phyloP scores from a whole-genome alignment of 129 eudicot species.

The Centella asiatica region DNA sequence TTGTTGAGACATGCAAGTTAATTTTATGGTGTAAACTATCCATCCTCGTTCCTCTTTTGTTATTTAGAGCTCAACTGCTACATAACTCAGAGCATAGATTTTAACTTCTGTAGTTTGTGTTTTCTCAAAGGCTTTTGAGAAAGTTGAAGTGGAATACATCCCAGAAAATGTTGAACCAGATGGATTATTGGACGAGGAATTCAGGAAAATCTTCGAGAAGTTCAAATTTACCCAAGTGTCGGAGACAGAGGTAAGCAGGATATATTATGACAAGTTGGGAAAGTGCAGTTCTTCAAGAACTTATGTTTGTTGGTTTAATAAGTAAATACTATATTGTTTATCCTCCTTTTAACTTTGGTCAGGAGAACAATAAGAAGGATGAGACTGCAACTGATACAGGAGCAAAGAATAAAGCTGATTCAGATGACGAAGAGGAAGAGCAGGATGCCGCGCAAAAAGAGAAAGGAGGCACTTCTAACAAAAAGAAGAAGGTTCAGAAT shows the following conservation, averaged over 20 bases:
- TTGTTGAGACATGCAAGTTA: too few species aligned
- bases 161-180: conserved; percentile 78
- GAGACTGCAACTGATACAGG: conserved; percentile 44
- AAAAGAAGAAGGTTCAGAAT: conserved; percentile 87
- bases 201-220: conserved; percentile 79
- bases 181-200: conserved; percentile 68
- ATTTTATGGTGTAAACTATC: too few species aligned
- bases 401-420: conserved; percentile 65
- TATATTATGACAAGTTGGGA: background rate
- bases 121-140: conserved; percentile 43
- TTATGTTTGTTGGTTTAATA: background rate
- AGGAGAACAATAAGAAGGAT: conserved; percentile 72
- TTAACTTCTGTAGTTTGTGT: background rate
- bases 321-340: background rate
- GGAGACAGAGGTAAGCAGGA: conserved; percentile 52
- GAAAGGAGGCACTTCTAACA: conserved; percentile 74
- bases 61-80: too few species aligned
- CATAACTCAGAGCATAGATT: background rate
- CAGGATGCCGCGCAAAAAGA: conserved; percentile 74
- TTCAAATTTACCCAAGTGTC: conserved; percentile 51
- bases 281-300: background rate
- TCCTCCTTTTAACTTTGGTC: background rate
- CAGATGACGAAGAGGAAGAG: conserved; percentile 92
- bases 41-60: too few species aligned
- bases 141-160: conserved; percentile 71